These are phyloP conservation scores for Panicum hallii DNA, from an alignment of 202 grass and related monocot genomes.

Conservation along the genomic window DNA sequence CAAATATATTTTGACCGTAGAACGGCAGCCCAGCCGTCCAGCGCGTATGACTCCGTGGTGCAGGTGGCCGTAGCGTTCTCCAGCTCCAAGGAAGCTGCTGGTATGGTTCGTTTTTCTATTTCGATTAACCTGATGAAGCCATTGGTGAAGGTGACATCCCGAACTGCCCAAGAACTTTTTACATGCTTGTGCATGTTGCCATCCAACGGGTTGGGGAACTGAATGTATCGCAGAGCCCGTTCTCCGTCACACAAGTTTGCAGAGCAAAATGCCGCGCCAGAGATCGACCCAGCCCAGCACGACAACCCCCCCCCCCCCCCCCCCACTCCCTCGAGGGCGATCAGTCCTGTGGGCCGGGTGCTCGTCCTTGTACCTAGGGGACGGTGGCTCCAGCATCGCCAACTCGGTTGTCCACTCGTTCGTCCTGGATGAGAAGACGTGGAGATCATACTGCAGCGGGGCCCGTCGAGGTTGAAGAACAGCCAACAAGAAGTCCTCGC, in stretches of 20 bases:
- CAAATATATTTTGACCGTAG: too few relatives aligned
- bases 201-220: neutral
- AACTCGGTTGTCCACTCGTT: neutral
- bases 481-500: neutral
- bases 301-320: too few relatives aligned
- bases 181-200: neutral
- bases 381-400: neutral
- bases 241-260: neutral
- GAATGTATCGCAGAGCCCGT: neutral
- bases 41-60: neutral
- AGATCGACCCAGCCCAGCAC: neutral
- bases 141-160: conserved; percentile 1
- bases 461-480: neutral
- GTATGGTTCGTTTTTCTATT: neutral
- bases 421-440: neutral
- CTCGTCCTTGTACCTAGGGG: neutral
- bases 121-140: conserved; percentile 1
- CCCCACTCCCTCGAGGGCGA: neutral
- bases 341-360: neutral
- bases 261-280: neutral
- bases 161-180: neutral
- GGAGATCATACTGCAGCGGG: neutral
- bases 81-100: too few relatives aligned
- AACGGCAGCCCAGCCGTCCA: neutral
- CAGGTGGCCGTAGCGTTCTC: neutral